phyloP scores from a whole-genome alignment of 805 yeast genomes.

The Saccharomycopsis microspora region DNA sequence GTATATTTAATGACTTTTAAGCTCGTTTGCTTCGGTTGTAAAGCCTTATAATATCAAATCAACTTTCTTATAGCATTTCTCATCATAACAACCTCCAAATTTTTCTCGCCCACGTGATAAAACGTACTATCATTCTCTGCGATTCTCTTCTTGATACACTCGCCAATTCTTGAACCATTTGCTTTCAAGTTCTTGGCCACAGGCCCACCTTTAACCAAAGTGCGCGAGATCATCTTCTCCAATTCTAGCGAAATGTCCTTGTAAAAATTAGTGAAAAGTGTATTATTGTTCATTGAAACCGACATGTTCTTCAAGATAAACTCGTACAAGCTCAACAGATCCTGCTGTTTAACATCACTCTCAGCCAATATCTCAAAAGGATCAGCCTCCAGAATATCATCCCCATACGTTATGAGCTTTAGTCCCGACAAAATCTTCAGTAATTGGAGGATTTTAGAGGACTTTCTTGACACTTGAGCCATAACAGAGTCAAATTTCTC shows the following conservation, averaged over 20 bases:
- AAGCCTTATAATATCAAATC: not conserved
- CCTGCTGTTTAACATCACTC: not conserved
- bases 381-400: not conserved
- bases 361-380: not conserved
- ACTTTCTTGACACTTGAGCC: conserved; percentile 3
- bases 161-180: conserved; percentile 24
- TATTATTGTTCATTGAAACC: not conserved
- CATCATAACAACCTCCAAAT: conserved; percentile 14
- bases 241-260: conserved; percentile 22
- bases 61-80: conserved; percentile 9
- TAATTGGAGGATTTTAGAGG: conserved; percentile 5
- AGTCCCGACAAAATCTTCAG: conserved; percentile 2
- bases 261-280: conserved; percentile 23
- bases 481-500: conserved; percentile 10
- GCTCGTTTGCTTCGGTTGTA: no score
- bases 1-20: no score
- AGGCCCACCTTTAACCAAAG: conserved; percentile 38
- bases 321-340: not conserved
- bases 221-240: conserved; percentile 28
- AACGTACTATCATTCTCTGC: conserved; percentile 6
- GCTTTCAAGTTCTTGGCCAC: conserved; percentile 32
- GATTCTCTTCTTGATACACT: conserved; percentile 22
- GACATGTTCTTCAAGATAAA: conserved; percentile 10
- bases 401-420: conserved; percentile 3
- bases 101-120: conserved; percentile 6